Conservation (phyloP, 2,329 filamentous ascomycete genomes). For the Fusarium udum region DNA sequence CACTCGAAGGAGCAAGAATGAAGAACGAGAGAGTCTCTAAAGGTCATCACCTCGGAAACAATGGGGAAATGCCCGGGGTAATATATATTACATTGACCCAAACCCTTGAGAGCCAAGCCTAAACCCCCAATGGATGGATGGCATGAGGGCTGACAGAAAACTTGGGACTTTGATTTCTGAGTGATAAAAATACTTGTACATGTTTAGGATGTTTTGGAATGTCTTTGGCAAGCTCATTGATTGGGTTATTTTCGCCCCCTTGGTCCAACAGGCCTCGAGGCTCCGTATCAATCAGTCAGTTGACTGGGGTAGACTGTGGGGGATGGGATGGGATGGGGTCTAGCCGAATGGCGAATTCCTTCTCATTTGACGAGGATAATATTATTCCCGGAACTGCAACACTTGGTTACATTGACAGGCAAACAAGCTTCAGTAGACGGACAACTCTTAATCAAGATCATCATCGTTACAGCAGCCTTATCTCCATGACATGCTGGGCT, state of each 20-base stretch:
- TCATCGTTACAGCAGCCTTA: neutral
- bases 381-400: slow-evolving; percentile 2
- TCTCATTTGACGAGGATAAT: neutral
- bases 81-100: slow-evolving; percentile 18
- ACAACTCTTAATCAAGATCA: neutral
- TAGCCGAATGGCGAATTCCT: slow-evolving; percentile 22
- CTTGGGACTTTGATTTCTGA: neutral
- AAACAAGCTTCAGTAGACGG: neutral
- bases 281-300: slow-evolving; percentile 16
- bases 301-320: slow-evolving; percentile 30
- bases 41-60: slow-evolving; percentile 6
- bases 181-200: neutral
- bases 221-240: neutral
- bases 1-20: neutral
- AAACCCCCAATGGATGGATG: slow-evolving; percentile 21
- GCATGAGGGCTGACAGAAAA: neutral
- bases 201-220: neutral
- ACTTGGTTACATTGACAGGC: neutral
- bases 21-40: neutral
- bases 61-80: slow-evolving; percentile 22
- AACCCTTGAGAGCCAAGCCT: slow-evolving; percentile 16
- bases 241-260: neutral
- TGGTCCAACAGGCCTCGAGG: neutral
- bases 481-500: neutral
- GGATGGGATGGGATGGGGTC: slow-evolving; percentile 5